Base-by-base conservation (phyloP, 1,284 basidiomycete species). In the Ceratorhiza oryzae-sativae region DNA sequence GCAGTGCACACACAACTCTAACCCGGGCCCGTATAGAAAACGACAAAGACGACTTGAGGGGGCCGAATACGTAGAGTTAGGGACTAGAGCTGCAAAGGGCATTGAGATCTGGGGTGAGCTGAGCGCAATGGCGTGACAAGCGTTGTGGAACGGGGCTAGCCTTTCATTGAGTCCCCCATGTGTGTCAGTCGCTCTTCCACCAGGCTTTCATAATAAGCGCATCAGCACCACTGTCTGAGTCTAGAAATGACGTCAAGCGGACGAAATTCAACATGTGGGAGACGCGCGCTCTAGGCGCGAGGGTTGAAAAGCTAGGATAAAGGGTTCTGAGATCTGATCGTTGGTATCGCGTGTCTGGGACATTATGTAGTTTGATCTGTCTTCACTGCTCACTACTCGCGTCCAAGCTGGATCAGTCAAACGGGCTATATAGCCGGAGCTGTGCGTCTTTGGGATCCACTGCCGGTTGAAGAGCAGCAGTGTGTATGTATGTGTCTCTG, bases 41-140 rank as follows among this genome's bases (percentile, higher is more conserved):
- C 20, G 48, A 25, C 48, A 4, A 6, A 27, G 13, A 13, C 48
- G 48, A 51, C 48, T 20, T 18, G n/a, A n/a, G 6, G 27, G 51
- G 34, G 27, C 51, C 51, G 51, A 55, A 18, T 32, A 55, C 30
- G 51, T 6, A 15, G 51, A 12, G 51, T 32, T 55, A 55, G 51
- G 27, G 27, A 55, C 51, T 55, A 55, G 30, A 55, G 51, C 51
- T 55, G 25, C 51, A 55, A 55, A 55, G 23, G 51, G 51, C 30
- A 39, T 59, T 36, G 23, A 59, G 56, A 59, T 59, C 23, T 59
- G 56, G 56, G 56, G 56, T 42, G 56, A 23, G 32, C 20, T 39
- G 39, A 23, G 56, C 41, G 39, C 30, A 41, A 32, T 6, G 3
- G 41, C 41, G 39, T 20, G 9, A 42, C 18, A 36, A 32, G n/a